These are phyloP conservation scores for Diaporthe ampelina DNA, from an alignment of 2,329 filamentous ascomycete species.

Conservation along the genomic window DNA sequence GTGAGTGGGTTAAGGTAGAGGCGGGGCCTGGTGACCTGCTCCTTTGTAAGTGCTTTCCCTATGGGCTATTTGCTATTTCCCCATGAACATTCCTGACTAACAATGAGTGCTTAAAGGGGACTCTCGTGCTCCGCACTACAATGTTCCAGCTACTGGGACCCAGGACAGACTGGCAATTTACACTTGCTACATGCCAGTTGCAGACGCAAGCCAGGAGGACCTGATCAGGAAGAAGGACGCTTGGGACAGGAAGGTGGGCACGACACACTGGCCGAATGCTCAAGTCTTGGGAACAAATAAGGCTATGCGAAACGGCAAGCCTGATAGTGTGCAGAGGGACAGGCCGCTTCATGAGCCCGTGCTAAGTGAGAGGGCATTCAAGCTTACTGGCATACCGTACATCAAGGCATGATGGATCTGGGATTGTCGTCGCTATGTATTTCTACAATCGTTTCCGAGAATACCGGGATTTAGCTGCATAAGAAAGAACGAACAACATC, in stretches of 20 bases:
- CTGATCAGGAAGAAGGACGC: slow-evolving; percentile 57
- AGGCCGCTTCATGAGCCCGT: slow-evolving; percentile 56
- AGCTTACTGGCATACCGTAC: slow-evolving; percentile 63
- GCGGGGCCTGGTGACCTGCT: slow-evolving; percentile 60
- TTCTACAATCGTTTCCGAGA: neutral
- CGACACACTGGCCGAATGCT: slow-evolving; percentile 59
- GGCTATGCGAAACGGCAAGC: slow-evolving; percentile 45
- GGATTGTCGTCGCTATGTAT: neutral
- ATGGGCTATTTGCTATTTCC: slow-evolving; percentile 36
- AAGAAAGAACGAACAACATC: too few relatives aligned
- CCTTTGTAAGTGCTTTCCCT: slow-evolving; percentile 49
- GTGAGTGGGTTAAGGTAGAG: slow-evolving; percentile 53
- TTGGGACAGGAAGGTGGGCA: slow-evolving; percentile 55
- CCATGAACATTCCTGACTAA: slow-evolving; percentile 39
- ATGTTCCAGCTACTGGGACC: slow-evolving; percentile 51
- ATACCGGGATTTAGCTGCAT: neutral
- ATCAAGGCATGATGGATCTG: slow-evolving; percentile 41
- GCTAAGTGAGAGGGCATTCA: slow-evolving; percentile 58
- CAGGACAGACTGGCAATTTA: slow-evolving; percentile 54
- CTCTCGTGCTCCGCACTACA: slow-evolving; percentile 54
- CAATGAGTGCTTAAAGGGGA: neutral
- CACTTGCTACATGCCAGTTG: slow-evolving; percentile 58
- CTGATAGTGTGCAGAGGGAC: slow-evolving; percentile 52
- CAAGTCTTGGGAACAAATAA: slow-evolving; percentile 44
- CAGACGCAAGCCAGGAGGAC: slow-evolving; percentile 56